Conservation (phyloP, 2,329 filamentous ascomycete genomes). For the Clarireedia sp. region DNA sequence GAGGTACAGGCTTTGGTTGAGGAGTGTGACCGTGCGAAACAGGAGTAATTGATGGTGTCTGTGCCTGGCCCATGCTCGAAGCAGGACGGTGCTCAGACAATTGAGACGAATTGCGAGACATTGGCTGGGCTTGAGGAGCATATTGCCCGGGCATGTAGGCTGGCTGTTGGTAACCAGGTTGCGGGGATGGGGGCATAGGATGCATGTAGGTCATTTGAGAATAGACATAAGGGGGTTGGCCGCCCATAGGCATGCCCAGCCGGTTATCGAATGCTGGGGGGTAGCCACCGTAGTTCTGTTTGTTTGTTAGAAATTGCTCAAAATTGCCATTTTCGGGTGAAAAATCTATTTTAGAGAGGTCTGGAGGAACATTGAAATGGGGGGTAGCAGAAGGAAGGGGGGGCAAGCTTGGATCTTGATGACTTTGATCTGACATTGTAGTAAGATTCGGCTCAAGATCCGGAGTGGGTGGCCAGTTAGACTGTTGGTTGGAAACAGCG, state of each 20-base stretch:
- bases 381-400: conserved; percentile 24
- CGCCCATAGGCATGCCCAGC: conserved; percentile 32
- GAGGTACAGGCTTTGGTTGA: conserved; percentile 39
- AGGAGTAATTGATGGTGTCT: conserved; percentile 28
- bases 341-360: conserved; percentile 42
- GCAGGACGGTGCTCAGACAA: conserved; percentile 55
- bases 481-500: conserved; percentile 13
- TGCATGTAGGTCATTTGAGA: conserved; percentile 44
- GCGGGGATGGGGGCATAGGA: conserved; percentile 36
- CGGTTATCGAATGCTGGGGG: conserved; percentile 44
- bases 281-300: conserved; percentile 47
- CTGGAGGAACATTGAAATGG: conserved; percentile 17
- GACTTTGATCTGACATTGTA: conserved; percentile 1
- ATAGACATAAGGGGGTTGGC: conserved; percentile 34
- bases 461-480: neutral
- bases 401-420: conserved; percentile 13
- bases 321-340: conserved; percentile 63
- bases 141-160: conserved; percentile 30
- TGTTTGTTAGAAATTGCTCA: conserved; percentile 52
- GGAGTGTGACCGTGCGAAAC: conserved; percentile 49
- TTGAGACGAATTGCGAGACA: conserved; percentile 81
- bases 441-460: conserved; percentile 5
- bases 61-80: conserved; percentile 30
- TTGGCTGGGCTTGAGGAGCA: conserved; percentile 47
- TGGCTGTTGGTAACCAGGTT: conserved; percentile 39